Evolutionary conservation across 139 green algal genomes (phyloP), one percentile per base, ranked within the genome.

Genomic region (Chlamydomonas incerta): DNA sequence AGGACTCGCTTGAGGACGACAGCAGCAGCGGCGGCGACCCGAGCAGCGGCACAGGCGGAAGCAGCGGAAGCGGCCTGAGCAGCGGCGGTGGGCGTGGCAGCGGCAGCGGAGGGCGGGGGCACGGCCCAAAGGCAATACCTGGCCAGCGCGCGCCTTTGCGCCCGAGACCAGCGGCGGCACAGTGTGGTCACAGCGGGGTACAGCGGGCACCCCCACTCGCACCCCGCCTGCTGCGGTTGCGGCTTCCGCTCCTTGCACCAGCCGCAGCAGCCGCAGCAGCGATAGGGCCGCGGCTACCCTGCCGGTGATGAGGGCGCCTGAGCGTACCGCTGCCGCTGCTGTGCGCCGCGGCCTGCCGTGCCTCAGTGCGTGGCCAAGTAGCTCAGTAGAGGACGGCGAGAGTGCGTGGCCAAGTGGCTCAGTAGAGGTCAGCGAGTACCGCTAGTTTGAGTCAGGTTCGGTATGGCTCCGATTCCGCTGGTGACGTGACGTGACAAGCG

Each of bases 141-240:
- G 52, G 24, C 15, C 28, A 52, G 26, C 55, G 52, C 73, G 52
- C 73, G 41, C 29, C 50, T 65, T 17, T 10, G n/a, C n/a, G 29
- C 47, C 47, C n/a, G 47, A 47, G 72, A n/a, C 52, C 73, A 50
- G 33, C 73, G 52, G 52, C 52, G 52, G 52, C 52, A 33, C 52
- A 31, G 73, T 50, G 31, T 68, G 73, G 73, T 65, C 50, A 79
- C 73, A 20, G 57, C 31, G 52, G 52, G 33, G 73, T 55, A 55
- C 73, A 18, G 73, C 73, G 73, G 73, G 73, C 73, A 68, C 52
- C 73, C 73, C 24, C 52, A 33, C 52, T 52, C 52, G 73, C 73
- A 55, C 52, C 73, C 31, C 73, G 52, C 73, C 73, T 50, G 73
- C 73, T 50, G 73, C 52, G 33, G 20, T 31, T 80, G 52, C 73